Evolutionary conservation across 2,329 filamentous ascomycete species (phyloP).

Genomic region (Sclerotinia subarctica): DNA sequence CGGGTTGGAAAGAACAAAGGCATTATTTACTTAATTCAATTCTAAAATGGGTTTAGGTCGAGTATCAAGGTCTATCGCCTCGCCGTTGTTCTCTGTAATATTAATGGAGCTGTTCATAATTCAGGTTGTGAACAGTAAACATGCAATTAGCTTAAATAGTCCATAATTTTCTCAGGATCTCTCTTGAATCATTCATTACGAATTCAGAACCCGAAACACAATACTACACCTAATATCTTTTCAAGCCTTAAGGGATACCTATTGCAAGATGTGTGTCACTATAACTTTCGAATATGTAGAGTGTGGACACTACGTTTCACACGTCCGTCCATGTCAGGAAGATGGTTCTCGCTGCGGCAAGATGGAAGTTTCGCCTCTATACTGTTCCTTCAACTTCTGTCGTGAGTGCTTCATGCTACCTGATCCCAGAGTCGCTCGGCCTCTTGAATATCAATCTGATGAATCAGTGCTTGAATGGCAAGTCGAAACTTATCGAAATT

Average conservation of each 20-base stretch:
- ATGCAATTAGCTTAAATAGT: background rate
- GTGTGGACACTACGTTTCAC: background rate
- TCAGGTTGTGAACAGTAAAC: background rate
- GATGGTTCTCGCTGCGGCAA: background rate
- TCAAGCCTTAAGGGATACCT: background rate
- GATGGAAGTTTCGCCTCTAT: too few species aligned
- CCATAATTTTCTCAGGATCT: background rate
- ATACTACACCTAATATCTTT: background rate
- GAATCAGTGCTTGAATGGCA: background rate
- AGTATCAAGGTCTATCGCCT: background rate
- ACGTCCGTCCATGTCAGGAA: background rate
- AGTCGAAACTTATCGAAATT: background rate
- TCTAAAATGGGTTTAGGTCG: too few species aligned
- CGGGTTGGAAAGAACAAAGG: background rate
- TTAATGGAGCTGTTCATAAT: background rate
- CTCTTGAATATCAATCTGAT: rapidly evolving
- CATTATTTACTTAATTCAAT: background rate
- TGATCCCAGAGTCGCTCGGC: background rate
- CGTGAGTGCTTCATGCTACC: background rate
- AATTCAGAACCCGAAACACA: background rate
- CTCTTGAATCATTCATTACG: too few species aligned
- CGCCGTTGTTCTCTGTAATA: background rate
- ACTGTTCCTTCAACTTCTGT: too few species aligned
- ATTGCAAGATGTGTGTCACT: background rate
- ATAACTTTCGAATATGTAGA: rapidly evolving